These are phyloP conservation scores for Leptodermis oblonga DNA, from an alignment of 257 asterid species.

Conservation along the genomic window DNA sequence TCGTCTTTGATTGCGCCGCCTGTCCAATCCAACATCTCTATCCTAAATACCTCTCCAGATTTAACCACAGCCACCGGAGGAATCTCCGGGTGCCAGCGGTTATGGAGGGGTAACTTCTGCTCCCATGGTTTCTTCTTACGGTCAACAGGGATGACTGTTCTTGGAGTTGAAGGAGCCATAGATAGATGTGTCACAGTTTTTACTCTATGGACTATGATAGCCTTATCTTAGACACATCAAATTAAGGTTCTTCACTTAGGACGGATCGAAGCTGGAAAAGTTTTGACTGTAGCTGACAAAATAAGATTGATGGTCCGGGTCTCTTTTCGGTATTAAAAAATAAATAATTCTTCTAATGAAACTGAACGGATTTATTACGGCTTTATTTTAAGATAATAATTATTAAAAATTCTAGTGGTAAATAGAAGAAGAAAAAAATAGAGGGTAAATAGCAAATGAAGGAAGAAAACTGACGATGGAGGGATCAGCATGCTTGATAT, in stretches of 20 bases:
- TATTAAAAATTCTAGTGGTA: too few relatives aligned
- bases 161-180: constrained; percentile 82
- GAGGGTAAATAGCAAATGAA: background rate
- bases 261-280: background rate
- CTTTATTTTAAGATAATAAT: too few relatives aligned
- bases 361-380: too few relatives aligned
- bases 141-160: constrained; percentile 36
- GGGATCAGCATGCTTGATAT: constrained; percentile 49
- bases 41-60: constrained; percentile 37
- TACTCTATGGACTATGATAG: background rate
- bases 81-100: constrained; percentile 49
- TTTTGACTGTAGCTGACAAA: constrained; percentile 38
- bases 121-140: constrained; percentile 37
- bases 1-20: constrained; percentile 50
- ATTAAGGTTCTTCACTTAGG: background rate
- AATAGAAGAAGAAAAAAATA: too few relatives aligned
- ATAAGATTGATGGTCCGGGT: too few relatives aligned
- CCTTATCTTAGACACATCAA: background rate
- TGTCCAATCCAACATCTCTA: constrained; percentile 57
- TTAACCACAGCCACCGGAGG: constrained; percentile 39
- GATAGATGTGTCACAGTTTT: too few relatives aligned
- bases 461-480: constrained; percentile 50
- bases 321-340: too few relatives aligned
- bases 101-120: constrained; percentile 38
- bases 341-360: too few relatives aligned